Conservation (phyloP, 2,329 filamentous ascomycete species). For the Botrytis pseudocinerea region DNA sequence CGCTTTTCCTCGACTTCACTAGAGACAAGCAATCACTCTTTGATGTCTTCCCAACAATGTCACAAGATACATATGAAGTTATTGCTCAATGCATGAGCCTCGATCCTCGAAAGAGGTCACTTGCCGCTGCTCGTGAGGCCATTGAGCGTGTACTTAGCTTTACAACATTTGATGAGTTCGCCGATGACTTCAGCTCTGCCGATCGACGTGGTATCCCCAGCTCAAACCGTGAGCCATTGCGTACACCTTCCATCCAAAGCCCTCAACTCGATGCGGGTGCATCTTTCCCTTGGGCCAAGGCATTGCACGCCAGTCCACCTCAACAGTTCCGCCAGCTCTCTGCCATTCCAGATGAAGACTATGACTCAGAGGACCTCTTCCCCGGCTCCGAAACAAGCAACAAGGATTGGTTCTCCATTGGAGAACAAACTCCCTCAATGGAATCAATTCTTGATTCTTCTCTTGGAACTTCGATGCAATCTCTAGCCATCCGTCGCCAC, state of each 20-base stretch:
- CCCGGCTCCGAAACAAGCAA: slow-evolving; percentile 70
- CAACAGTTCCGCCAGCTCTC: slow-evolving; percentile 80
- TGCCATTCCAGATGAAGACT: slow-evolving; percentile 75
- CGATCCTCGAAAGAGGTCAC: slow-evolving; percentile 84
- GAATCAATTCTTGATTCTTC: slow-evolving; percentile 83
- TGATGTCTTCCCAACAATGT: slow-evolving; percentile 98
- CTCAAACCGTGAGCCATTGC: slow-evolving; percentile 90
- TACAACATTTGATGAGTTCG: slow-evolving; percentile 85
- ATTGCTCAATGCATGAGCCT: slow-evolving; percentile 87
- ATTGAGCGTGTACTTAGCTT: slow-evolving; percentile 82
- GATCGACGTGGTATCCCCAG: slow-evolving; percentile 76
- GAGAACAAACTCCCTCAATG: slow-evolving; percentile 75
- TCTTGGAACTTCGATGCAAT: slow-evolving; percentile 78
- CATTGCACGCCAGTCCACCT: slow-evolving; percentile 73
- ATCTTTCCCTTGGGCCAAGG: slow-evolving; percentile 95
- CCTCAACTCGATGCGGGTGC: slow-evolving; percentile 77
- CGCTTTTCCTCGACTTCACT: slow-evolving; percentile 89
- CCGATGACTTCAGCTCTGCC: slow-evolving; percentile 91
- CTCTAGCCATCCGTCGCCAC: slow-evolving; percentile 57
- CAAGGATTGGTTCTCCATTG: slow-evolving; percentile 76
- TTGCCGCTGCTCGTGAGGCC: slow-evolving; percentile 74
- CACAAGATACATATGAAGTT: slow-evolving; percentile 94
- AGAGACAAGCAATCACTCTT: slow-evolving; percentile 94
- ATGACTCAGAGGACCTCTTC: slow-evolving; percentile 80
- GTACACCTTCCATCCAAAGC: slow-evolving; percentile 91